Evolutionary conservation across 2,329 filamentous ascomycete species (phyloP).

Genomic region (Fusarium coicis): DNA sequence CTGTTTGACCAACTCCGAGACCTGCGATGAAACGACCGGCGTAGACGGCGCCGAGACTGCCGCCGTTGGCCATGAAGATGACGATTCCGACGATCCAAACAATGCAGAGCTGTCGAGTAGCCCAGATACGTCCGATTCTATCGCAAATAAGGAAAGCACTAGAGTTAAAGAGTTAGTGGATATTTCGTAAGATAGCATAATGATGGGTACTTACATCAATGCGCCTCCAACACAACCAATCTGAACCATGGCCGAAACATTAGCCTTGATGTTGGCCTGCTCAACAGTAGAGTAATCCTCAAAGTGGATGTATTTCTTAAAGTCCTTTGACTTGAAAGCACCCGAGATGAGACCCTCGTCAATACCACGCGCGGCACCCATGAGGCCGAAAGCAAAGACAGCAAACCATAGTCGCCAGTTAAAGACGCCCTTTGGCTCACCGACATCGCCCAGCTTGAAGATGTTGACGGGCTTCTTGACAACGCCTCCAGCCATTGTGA

Average conservation of each 20-base stretch:
- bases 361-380: constrained; percentile 15
- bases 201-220: neutral
- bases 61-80: constrained; percentile 20
- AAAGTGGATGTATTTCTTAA: constrained; percentile 13
- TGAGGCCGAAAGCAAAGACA: constrained; percentile 17
- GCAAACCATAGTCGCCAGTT: constrained; percentile 26
- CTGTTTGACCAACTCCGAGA: constrained; percentile 29
- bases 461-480: constrained; percentile 25
- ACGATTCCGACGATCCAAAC: constrained; percentile 13
- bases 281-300: constrained; percentile 1
- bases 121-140: constrained; percentile 16
- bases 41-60: constrained; percentile 20
- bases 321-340: constrained; percentile 20
- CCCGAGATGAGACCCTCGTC: constrained; percentile 20
- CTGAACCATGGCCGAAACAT: constrained; percentile 23
- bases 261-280: constrained; percentile 21
- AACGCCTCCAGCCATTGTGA: constrained; percentile 13
- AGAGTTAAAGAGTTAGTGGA: neutral
- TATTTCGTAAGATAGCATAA: neutral
- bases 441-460: constrained; percentile 17
- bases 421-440: constrained; percentile 15
- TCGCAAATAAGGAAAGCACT: constrained; percentile 19
- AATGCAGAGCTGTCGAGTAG: constrained; percentile 11
- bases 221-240: constrained; percentile 21
- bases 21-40: constrained; percentile 29